Percentiles rank a stretch among this genome's conserved stretches.
These are phyloP conservation scores for Porogramme epimiltina DNA, from an alignment of 1,284 basidiomycete genomes.

Conservation along the genomic window DNA sequence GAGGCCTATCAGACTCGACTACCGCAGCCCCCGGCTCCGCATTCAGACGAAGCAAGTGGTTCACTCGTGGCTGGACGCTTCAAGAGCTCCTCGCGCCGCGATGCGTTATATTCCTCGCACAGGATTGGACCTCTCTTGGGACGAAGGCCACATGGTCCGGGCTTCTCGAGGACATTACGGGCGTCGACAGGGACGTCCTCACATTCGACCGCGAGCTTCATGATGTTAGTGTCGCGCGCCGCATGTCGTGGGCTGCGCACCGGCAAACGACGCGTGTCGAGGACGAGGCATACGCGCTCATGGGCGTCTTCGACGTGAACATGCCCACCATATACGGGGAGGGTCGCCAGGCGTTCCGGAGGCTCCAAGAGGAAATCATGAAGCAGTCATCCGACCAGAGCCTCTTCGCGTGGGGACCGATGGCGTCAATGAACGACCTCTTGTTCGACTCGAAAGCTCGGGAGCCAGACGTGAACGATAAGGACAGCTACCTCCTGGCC, in stretches of 20 bases:
- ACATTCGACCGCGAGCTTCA: background rate
- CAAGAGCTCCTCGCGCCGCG: conserved; percentile 7
- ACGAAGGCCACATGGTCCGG: background rate
- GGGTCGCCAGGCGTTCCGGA: conserved; percentile 2
- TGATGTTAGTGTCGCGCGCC: background rate
- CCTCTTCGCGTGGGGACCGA: conserved; percentile 4
- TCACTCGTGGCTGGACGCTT: conserved; percentile 7
- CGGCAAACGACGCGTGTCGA: conserved; percentile 5
- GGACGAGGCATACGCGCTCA: conserved; percentile 6
- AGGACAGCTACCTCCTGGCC: conserved; percentile 16
- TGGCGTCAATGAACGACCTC: conserved; percentile 1
- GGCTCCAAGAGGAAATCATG: conserved; percentile 7
- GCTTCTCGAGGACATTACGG: background rate
- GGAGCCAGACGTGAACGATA: conserved; percentile 12
- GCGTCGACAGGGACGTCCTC: conserved; percentile 3
- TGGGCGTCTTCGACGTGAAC: conserved; percentile 6
- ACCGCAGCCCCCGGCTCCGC: background rate
- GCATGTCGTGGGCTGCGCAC: conserved; percentile 5
- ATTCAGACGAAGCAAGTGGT: conserved; percentile 3
- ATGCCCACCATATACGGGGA: conserved; percentile 5
- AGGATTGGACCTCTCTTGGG: background rate
- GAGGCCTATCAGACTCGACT: background rate
- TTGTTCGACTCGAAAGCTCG: conserved; percentile 4
- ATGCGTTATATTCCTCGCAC: conserved; percentile 1
- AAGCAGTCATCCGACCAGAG: background rate